Evolutionary conservation across 345 rosid species (phyloP).

Genomic region (Litchi chinensis): DNA sequence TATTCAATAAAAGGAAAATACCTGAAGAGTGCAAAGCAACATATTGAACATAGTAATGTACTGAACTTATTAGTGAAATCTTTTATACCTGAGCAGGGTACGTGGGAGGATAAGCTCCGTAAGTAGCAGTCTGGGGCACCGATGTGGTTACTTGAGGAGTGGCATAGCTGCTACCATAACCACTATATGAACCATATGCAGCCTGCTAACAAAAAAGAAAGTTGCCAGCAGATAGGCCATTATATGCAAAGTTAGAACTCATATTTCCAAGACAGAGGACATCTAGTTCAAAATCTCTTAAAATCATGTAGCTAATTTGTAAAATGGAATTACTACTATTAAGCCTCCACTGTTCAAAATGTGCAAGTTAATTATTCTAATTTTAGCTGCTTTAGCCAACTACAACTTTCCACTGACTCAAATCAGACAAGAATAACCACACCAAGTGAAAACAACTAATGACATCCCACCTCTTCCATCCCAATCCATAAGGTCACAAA

Average conservation of each 20-base stretch:
- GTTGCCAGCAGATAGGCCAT: not conserved
- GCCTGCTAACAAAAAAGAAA: slow-evolving; percentile 43
- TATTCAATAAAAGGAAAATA: not conserved
- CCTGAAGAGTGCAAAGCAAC: not conserved
- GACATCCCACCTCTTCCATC: too few relatives aligned
- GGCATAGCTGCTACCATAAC: slow-evolving; percentile 67
- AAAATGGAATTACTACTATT: not conserved
- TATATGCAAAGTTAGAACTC: not conserved
- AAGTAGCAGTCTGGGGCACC: slow-evolving; percentile 63
- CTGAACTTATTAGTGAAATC: not conserved
- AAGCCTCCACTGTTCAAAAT: not conserved
- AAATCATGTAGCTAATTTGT: not conserved
- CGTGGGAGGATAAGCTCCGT: slow-evolving; percentile 78
- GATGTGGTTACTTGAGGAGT: slow-evolving; percentile 71
- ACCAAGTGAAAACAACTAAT: not conserved
- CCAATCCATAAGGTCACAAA: too few relatives aligned
- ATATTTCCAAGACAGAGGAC: not conserved
- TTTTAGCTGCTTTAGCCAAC: too few relatives aligned
- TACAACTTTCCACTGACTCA: too few relatives aligned
- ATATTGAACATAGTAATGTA: not conserved
- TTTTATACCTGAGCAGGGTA: slow-evolving; percentile 80
- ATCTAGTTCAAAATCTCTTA: not conserved
- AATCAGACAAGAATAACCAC: not conserved
- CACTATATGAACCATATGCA: slow-evolving; percentile 72
- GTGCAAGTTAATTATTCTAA: too few relatives aligned